Evolutionary conservation across 2,329 filamentous ascomycete genomes (phyloP), one percentile per base, ranked within the genome.

Genomic region (Diaporthe velutina): DNA sequence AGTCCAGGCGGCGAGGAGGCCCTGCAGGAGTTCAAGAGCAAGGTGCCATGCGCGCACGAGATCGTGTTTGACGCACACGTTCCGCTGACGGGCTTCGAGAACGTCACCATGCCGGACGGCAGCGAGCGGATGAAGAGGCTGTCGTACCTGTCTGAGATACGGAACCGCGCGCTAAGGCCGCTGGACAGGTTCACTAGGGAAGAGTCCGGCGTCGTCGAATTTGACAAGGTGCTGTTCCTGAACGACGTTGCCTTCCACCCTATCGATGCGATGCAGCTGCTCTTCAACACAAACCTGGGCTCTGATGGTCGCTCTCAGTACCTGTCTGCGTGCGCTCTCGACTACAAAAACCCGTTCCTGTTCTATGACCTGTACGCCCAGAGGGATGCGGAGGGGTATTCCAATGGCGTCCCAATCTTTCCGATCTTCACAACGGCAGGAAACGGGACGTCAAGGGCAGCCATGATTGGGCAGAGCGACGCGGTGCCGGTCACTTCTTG

Each of bases 351-450:
- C 72, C 90, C 93, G 0, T 90, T 93, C 76, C 86, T 90, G 54
- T 94, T 91, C 80, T 95, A 95, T 82, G 94, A 95, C 81, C 91
- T 92, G 0, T 95, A 94, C 81, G 93, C 93, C 1, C 90, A 92
- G 28, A 88, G 93, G 19, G 93, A 95, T 78, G 84, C 86, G 3
- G 88, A 93, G 74, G 93, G 93, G 1, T 89, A 90, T 77, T 88
- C 88, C 38, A 88, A 90, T 45, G 89, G 93, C 6, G 86, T 93
- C 54, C 90, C 91, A 1, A 89, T 92, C 75, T 95, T 90, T 81
- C 93, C 93, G 0, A 93, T 91, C 83, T 93, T 94, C 81, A 87
- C 90, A 6, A 83, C 80, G 60, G 85, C 83, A 1, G 89, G 89
- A 1, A 81, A 87, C 19, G 90, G 85, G 0, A 83, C 83, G n/a